These are phyloP conservation scores for Plasmodium berghei DNA, from an alignment of 169 alveolate species.

Conservation along the genomic window DNA sequence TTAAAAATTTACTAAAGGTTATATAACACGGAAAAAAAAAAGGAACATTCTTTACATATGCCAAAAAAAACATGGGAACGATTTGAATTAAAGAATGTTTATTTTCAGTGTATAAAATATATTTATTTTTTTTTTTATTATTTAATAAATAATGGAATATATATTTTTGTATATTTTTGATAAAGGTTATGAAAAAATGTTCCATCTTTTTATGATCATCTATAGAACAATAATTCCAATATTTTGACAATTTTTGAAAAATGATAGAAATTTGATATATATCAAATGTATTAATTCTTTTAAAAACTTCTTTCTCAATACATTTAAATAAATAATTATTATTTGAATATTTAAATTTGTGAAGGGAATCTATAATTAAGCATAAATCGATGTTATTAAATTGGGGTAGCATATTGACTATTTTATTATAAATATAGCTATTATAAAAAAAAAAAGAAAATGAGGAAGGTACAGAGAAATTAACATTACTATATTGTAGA, in stretches of 20 bases:
- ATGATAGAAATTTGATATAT: conserved; percentile 35
- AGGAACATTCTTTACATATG: conserved; percentile 25
- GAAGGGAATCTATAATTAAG: conserved; percentile 14
- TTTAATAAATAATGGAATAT: conserved; percentile 6
- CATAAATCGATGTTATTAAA: conserved; percentile 50
- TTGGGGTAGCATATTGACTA: conserved; percentile 4
- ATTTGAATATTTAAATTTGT: background rate
- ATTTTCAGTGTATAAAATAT: conserved; percentile 28
- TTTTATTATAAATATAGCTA: conserved; percentile 22
- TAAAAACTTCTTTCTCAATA: conserved; percentile 42
- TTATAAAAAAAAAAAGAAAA: background rate
- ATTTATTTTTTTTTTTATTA: conserved; percentile 18
- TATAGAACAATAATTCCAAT: background rate
- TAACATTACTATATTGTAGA: background rate
- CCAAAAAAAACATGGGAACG: conserved; percentile 63
- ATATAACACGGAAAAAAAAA: conserved; percentile 27
- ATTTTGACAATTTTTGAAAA: conserved; percentile 28
- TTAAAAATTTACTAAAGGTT: conserved; percentile 21
- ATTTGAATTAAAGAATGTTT: conserved; percentile 40
- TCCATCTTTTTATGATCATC: conserved; percentile 1
- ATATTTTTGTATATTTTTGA: conserved; percentile 42
- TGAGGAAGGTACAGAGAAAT: too few species aligned
- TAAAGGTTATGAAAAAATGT: conserved; percentile 20
- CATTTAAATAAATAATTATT: background rate
- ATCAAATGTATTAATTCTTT: conserved; percentile 32